These are phyloP conservation scores for Diplodia scrobiculata DNA, from an alignment of 2,329 filamentous ascomycete genomes.

Conservation along the genomic window DNA sequence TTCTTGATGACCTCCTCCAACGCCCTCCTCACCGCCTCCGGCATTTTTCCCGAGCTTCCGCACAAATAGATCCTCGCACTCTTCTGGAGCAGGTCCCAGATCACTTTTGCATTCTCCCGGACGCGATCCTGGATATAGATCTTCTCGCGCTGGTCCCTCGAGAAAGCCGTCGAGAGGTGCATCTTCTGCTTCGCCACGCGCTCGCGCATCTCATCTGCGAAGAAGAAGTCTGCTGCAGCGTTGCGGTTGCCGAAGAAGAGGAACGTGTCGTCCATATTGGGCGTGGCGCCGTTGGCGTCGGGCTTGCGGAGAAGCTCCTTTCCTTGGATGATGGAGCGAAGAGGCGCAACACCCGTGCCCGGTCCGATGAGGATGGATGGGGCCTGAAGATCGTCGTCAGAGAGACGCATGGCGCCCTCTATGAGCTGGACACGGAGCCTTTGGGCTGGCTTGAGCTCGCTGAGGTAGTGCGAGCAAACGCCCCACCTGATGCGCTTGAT, in stretches of 20 bases:
- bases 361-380: conserved; percentile 79
- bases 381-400: conserved; percentile 47
- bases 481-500: conserved; percentile 82
- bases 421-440: conserved; percentile 53
- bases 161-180: conserved; percentile 66
- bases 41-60: conserved; percentile 69
- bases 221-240: conserved; percentile 75
- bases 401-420: conserved; percentile 34
- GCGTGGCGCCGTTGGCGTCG: conserved; percentile 31
- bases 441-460: conserved; percentile 62
- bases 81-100: conserved; percentile 57
- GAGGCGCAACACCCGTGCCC: conserved; percentile 83
- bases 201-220: conserved; percentile 62
- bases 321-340: conserved; percentile 78
- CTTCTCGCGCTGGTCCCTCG: conserved; percentile 63
- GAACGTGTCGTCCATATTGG: conserved; percentile 44
- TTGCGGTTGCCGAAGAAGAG: conserved; percentile 88
- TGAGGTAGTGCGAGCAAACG: conserved; percentile 85
- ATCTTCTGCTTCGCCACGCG: conserved; percentile 48
- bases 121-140: conserved; percentile 69
- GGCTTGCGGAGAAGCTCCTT: conserved; percentile 47
- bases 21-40: conserved; percentile 67
- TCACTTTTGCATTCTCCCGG: conserved; percentile 51
- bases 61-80: conserved; percentile 61
- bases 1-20: conserved; percentile 62